Conservation (phyloP, 192 early-diverging fungal species). For the Coemansia interrupta region DNA sequence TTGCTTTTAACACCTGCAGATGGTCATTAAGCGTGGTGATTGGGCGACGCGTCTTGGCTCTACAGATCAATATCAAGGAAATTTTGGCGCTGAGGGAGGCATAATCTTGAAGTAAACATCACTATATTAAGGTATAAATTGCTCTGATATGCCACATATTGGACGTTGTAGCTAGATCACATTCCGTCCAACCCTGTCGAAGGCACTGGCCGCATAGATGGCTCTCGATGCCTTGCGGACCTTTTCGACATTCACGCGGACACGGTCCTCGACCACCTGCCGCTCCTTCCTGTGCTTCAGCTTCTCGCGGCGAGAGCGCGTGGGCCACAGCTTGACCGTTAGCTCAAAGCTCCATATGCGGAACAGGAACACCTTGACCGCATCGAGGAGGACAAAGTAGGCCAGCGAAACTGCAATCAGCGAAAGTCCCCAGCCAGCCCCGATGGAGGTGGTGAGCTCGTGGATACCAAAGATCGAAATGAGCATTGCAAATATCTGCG, state of each 20-base stretch:
- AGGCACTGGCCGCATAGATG: slow-evolving; percentile 37
- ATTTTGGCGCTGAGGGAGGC: too few species aligned
- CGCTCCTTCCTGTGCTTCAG: slow-evolving; percentile 56
- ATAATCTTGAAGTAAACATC: too few species aligned
- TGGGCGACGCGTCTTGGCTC: neutral
- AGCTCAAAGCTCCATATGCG: slow-evolving; percentile 85
- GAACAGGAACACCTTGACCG: slow-evolving; percentile 88
- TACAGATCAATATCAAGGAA: too few species aligned
- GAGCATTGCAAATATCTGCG: slow-evolving; percentile 87
- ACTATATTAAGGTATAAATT: too few species aligned
- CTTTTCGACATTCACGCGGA: slow-evolving; percentile 42
- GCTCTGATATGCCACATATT: neutral
- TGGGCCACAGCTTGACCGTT: slow-evolving; percentile 80
- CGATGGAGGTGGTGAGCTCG: slow-evolving; percentile 59
- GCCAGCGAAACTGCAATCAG: slow-evolving; percentile 73
- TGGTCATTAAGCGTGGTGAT: neutral
- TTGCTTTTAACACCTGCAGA: too few species aligned
- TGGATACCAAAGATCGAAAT: slow-evolving; percentile 71
- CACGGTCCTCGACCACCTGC: slow-evolving; percentile 48
- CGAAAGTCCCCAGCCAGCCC: slow-evolving; percentile 68
- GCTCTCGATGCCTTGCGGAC: slow-evolving; percentile 35
- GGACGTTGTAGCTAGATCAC: neutral
- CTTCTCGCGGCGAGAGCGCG: slow-evolving; percentile 59
- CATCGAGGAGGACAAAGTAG: slow-evolving; percentile 82
- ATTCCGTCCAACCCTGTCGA: slow-evolving; percentile 28